phyloP scores from a whole-genome alignment of 176 grass and related monocot genomes.

The Pontederia paniculata region DNA sequence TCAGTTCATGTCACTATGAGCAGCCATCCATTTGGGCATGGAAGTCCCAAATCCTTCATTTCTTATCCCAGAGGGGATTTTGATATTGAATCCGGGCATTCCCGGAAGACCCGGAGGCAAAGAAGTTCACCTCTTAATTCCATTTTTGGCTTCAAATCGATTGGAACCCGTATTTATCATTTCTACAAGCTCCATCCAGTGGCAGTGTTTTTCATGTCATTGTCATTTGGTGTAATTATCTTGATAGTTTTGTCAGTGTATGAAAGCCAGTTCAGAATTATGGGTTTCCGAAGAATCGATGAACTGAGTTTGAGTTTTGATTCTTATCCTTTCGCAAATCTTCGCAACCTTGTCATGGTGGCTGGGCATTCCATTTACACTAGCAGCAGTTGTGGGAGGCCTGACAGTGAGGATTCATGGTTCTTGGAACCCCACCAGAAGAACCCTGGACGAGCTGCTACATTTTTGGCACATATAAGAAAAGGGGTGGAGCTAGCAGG shows the following conservation, averaged over 20 bases:
- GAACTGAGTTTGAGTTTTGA: slow-evolving; percentile 8
- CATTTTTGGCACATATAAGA: slow-evolving; percentile 80
- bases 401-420: slow-evolving; percentile 65
- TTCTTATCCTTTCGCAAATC: slow-evolving; percentile 37
- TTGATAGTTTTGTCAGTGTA: slow-evolving; percentile 59
- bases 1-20: slow-evolving; percentile 29
- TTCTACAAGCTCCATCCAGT: slow-evolving; percentile 71
- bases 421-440: slow-evolving; percentile 80
- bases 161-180: slow-evolving; percentile 21
- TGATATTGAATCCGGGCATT: slow-evolving; percentile 55
- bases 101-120: slow-evolving; percentile 44
- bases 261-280: slow-evolving; percentile 53
- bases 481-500: slow-evolving; percentile 48
- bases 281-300: slow-evolving; percentile 22
- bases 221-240: slow-evolving; percentile 45
- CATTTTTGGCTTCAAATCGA: slow-evolving; percentile 24
- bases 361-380: slow-evolving; percentile 86
- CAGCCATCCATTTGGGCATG: slow-evolving; percentile 53
- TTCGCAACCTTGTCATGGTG: slow-evolving; percentile 81
- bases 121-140: slow-evolving; percentile 36
- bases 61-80: slow-evolving; percentile 65
- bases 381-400: slow-evolving; percentile 46
- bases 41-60: slow-evolving; percentile 67
- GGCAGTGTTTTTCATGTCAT: slow-evolving; percentile 40
- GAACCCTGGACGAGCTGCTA: slow-evolving; percentile 67